Evolutionary conservation across 495 filamentous ascomycete genomes (phyloP).

Genomic region (Daldinia loculata): DNA sequence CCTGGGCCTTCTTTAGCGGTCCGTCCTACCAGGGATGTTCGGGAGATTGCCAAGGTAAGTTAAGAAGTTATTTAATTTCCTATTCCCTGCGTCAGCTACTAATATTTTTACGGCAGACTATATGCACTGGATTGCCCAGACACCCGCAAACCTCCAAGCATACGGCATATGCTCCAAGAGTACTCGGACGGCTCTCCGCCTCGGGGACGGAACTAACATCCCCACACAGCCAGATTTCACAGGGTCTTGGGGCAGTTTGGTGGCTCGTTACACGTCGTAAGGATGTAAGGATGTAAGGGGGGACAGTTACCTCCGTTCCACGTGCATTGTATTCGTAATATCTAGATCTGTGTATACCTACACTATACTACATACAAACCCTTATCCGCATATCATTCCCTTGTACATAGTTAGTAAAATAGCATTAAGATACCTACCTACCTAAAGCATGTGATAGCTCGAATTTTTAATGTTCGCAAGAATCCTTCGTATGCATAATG

Average conservation of each 20-base stretch:
- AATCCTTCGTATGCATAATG: slow-evolving; percentile 3
- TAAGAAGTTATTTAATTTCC: slow-evolving; percentile 2
- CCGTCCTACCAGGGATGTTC: slow-evolving; percentile 47
- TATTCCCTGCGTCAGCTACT: slow-evolving; percentile 14
- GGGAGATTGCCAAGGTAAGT: slow-evolving; percentile 49
- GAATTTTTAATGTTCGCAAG: slow-evolving; percentile 1
- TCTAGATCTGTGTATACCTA: slow-evolving; percentile 21
- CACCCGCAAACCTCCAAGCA: slow-evolving; percentile 47
- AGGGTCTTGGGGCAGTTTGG: slow-evolving; percentile 66
- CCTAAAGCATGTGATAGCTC: slow-evolving; percentile 12
- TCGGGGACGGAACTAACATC: slow-evolving; percentile 48
- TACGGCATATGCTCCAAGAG: slow-evolving; percentile 54
- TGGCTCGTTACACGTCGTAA: slow-evolving; percentile 55
- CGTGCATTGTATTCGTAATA: slow-evolving; percentile 23
- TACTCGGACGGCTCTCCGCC: slow-evolving; percentile 36
- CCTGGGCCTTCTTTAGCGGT: slow-evolving; percentile 76
- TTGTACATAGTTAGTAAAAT: neutral
- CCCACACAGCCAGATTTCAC: slow-evolving; percentile 51
- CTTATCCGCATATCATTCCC: slow-evolving; percentile 15
- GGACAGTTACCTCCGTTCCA: neutral
- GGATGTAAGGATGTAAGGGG: neutral
- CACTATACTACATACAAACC: neutral
- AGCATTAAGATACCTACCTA: slow-evolving; percentile 4
- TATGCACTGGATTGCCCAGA: slow-evolving; percentile 51
- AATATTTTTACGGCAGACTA: slow-evolving; percentile 32